Conservation (phyloP, 1,284 basidiomycete genomes). For the Volvariella volvacea region DNA sequence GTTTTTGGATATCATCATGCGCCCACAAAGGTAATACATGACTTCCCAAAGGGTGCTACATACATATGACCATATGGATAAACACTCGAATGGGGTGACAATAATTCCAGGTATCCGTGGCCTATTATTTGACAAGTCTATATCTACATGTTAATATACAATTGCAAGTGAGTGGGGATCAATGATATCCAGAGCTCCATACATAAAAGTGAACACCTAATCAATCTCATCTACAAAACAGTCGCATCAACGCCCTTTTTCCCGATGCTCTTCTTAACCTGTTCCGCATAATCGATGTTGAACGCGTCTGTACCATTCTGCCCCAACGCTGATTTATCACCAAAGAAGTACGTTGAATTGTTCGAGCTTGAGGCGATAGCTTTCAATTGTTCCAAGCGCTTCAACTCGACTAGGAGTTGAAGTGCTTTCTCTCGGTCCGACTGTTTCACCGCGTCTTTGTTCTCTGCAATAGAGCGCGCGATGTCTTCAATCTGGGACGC, state of each 20-base stretch:
- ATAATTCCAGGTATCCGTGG: too few relatives aligned
- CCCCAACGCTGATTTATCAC: constrained; percentile 31
- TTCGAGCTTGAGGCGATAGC: constrained; percentile 40
- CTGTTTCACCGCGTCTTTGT: constrained; percentile 16
- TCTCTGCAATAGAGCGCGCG: constrained; percentile 27
- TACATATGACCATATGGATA: too few relatives aligned
- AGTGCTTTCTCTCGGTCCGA: constrained; percentile 33
- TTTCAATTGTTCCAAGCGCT: constrained; percentile 40
- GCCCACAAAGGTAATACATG: too few relatives aligned
- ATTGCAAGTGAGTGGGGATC: too few relatives aligned
- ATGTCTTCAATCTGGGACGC: constrained; percentile 39
- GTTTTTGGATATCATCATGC: too few relatives aligned
- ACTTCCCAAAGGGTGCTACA: too few relatives aligned
- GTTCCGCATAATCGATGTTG: constrained; percentile 39
- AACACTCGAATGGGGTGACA: too few relatives aligned
- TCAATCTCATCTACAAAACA: too few relatives aligned
- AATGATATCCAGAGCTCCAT: too few relatives aligned
- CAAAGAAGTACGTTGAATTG: constrained; percentile 51
- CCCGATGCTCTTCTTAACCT: constrained; percentile 33
- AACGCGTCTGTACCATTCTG: constrained; percentile 24
- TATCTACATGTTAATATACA: too few relatives aligned
- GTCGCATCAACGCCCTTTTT: constrained; percentile 1
- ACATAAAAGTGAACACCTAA: too few relatives aligned
- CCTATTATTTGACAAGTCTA: too few relatives aligned
- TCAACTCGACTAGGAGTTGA: constrained; percentile 35